phyloP scores from a whole-genome alignment of 2,329 filamentous ascomycete species.

The Aspergillus arachidicola region DNA sequence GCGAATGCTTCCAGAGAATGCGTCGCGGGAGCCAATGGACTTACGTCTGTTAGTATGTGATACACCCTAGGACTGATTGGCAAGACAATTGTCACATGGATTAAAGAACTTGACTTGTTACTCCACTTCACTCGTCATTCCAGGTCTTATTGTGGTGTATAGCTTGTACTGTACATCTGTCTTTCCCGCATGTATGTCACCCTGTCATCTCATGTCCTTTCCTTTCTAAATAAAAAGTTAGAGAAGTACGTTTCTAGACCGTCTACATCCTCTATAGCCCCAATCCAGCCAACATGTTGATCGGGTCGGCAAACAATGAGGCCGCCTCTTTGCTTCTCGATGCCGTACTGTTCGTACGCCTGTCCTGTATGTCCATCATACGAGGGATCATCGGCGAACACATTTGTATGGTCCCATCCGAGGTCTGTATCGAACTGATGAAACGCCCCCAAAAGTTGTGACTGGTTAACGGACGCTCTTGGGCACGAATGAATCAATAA shows the following conservation, averaged over 20 bases:
- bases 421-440: constrained; percentile 17
- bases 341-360: constrained; percentile 18
- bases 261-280: constrained; percentile 11
- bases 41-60: too few species aligned
- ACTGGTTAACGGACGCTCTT: constrained; percentile 4
- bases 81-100: too few species aligned
- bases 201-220: too few species aligned
- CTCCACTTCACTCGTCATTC: background rate
- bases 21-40: too few species aligned
- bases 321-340: constrained; percentile 16
- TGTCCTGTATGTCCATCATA: background rate
- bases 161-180: background rate
- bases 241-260: constrained; percentile 17
- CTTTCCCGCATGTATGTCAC: too few species aligned
- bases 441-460: constrained; percentile 19
- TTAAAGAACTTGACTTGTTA: background rate
- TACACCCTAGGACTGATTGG: too few species aligned
- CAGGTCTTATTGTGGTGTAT: background rate
- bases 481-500: constrained; percentile 19
- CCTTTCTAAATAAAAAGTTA: background rate
- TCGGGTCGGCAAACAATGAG: constrained; percentile 25
- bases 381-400: constrained; percentile 18
- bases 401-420: constrained; percentile 23
- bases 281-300: constrained; percentile 24
- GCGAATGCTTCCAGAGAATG: too few species aligned